Evolutionary conservation across 169 alveolate genomes (phyloP).

Genomic region (Plasmodium ovale): DNA sequence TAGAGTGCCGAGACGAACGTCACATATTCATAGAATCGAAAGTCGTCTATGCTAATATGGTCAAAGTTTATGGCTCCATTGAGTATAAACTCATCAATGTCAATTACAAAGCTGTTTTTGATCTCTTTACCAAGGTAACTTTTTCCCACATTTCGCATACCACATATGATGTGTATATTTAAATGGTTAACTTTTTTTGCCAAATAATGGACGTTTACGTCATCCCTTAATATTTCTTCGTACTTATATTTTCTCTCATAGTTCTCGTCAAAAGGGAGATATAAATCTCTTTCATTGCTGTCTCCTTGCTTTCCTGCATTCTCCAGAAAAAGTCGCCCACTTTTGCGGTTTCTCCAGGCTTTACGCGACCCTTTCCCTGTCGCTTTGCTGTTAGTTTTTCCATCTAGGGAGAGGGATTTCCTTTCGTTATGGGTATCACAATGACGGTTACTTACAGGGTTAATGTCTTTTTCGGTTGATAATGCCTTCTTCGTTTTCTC

Average conservation of each 20-base stretch:
- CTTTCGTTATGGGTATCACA: too few relatives aligned
- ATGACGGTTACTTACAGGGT: too few relatives aligned
- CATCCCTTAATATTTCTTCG: slow-evolving; percentile 15
- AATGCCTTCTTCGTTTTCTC: too few relatives aligned
- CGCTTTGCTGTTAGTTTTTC: too few relatives aligned
- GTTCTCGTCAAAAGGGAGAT: slow-evolving; percentile 12
- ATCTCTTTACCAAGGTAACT: slow-evolving; percentile 12
- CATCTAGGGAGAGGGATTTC: too few relatives aligned
- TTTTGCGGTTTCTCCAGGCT: too few relatives aligned
- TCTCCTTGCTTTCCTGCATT: too few relatives aligned
- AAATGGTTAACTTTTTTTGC: slow-evolving; percentile 22
- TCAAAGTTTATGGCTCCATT: slow-evolving; percentile 31
- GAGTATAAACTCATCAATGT: slow-evolving; percentile 29
- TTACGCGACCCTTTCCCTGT: too few relatives aligned
- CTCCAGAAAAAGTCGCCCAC: too few relatives aligned
- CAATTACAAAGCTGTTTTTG: slow-evolving; percentile 29
- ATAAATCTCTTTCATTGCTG: too few relatives aligned
- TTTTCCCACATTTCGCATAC: slow-evolving; percentile 62
- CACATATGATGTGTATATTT: slow-evolving; percentile 35
- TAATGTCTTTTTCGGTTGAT: too few relatives aligned
- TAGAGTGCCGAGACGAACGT: slow-evolving; percentile 33
- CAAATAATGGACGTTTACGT: slow-evolving; percentile 14
- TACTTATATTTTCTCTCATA: slow-evolving; percentile 35
- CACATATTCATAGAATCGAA: slow-evolving; percentile 36
- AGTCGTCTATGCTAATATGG: slow-evolving; percentile 10